Evolutionary conservation across 371 early-diverging fungal genomes (phyloP), one percentile per base, ranked within the genome.

Genomic region (Paraphysoderma sedebokerense): DNA sequence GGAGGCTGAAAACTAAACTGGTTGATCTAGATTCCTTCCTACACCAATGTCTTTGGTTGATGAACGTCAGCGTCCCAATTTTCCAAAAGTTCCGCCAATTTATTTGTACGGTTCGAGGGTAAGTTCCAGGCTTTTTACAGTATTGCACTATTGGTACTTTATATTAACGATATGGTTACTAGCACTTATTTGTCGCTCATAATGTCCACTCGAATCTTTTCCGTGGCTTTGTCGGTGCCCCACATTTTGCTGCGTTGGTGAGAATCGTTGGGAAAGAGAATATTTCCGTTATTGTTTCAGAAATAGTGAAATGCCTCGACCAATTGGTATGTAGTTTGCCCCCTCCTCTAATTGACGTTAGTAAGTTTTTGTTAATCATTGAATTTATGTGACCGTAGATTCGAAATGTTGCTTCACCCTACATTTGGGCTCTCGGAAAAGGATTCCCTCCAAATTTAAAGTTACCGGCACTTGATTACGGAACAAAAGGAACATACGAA

Each of bases 81-180:
- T 23, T 11, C 5, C 53, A 0, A 66, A 68, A 48, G 52, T 55
- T 9, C 51, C 48, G 17, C 44, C 47, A 5, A 54, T 62, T 58
- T 62, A 68, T 39, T 37, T 65, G 27, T 67, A 51, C 45, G 65
- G 70, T n/a, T n/a, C n/a, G n/a, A n/a, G n/a, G n/a, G n/a, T n/a
- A n/a, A n/a, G n/a, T n/a, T n/a, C n/a, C n/a, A n/a, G n/a, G n/a
- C n/a, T n/a, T n/a, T n/a, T n/a, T n/a, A n/a, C n/a, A n/a, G n/a
- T n/a, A n/a, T n/a, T n/a, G n/a, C n/a, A n/a, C n/a, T n/a, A n/a
- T n/a, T n/a, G n/a, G n/a, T n/a, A n/a, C n/a, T n/a, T n/a, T n/a
- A n/a, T n/a, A n/a, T n/a, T n/a, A n/a, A n/a, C n/a, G n/a, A n/a
- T n/a, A n/a, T n/a, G n/a, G n/a, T n/a, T n/a, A n/a, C n/a, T n/a